Percentiles rank a stretch among this genome's conserved stretches.
Evolutionary conservation across 2,329 filamentous ascomycete species (phyloP).

Genomic region (Paradendryphiella salina): DNA sequence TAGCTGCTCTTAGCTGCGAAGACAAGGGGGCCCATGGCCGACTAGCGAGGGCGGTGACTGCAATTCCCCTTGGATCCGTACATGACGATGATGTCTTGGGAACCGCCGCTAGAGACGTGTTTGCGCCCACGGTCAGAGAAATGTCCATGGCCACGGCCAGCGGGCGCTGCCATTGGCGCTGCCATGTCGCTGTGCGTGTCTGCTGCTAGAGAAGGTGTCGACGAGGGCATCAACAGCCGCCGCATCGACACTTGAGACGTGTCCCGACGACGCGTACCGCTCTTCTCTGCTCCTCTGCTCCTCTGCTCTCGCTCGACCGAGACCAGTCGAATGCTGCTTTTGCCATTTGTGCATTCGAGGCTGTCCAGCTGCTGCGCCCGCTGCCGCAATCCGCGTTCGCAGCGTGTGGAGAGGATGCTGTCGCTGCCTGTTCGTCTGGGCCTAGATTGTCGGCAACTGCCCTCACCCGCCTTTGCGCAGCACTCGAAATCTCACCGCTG

Average conservation of each 20-base stretch:
- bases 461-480: slow-evolving; percentile 25
- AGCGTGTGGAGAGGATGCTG: slow-evolving; percentile 16
- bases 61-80: slow-evolving; percentile 7
- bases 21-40: slow-evolving; percentile 14
- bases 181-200: slow-evolving; percentile 10
- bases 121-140: slow-evolving; percentile 29
- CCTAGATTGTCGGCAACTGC: slow-evolving; percentile 13
- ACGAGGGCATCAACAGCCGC: slow-evolving; percentile 33
- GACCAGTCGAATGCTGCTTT: slow-evolving; percentile 17
- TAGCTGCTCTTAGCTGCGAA: slow-evolving; percentile 6
- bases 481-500: slow-evolving; percentile 28
- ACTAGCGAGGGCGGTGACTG: slow-evolving; percentile 40
- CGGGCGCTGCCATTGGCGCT: slow-evolving; percentile 22
- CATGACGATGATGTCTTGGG: slow-evolving; percentile 37
- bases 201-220: slow-evolving; percentile 11
- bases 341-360: slow-evolving; percentile 4
- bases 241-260: slow-evolving; percentile 26
- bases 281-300: not conserved
- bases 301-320: slow-evolving; percentile 13
- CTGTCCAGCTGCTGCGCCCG: slow-evolving; percentile 25
- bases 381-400: slow-evolving; percentile 22
- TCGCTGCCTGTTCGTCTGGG: slow-evolving; percentile 23
- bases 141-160: slow-evolving; percentile 17
- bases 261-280: slow-evolving; percentile 9
- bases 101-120: slow-evolving; percentile 24